Base-by-base conservation (phyloP, 1,139 yeast species). In the Nakaseomyces nivariensis region DNA sequence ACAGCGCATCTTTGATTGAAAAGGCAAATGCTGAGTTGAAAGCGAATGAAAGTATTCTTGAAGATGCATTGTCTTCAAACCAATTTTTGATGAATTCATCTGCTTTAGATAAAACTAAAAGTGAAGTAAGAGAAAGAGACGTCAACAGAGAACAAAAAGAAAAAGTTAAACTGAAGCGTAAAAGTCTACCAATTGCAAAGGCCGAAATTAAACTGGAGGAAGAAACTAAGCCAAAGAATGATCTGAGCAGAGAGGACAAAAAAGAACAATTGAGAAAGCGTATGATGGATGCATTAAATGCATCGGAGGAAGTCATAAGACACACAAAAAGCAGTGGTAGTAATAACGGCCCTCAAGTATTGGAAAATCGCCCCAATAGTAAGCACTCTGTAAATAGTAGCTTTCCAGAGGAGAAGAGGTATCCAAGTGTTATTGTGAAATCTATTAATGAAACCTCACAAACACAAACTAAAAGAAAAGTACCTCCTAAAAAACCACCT, bases 401-500 rank as follows among this genome's bases (percentile, higher is more conserved):
- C 31, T n/a, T 24, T 11, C 8, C 42, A 7, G 43, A 47, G 9
- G 47, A 48, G 25, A 46, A 49, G 33, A 48, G 52, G 17, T 27
- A 46, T 6, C 43, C 52, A 4, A 48, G 47, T 46, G 51, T 31
- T 31, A 32, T 13, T n/a, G 40, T 32, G 9, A 38, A 44, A 4
- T 33, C 50, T 11, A 17, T 43, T 9, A 24, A 22, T 24, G 33
- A 43, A 9, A 7, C 24, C 5, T 5, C 22, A 7, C 7, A 43
- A 5, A 8, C 9, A 10, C 13, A 11, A 4, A 22, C 31, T 26
- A 47, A 48, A 38, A 25, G 32, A 13, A 56, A 49, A 31, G 22
- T 51, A 5, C 50, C 45, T n/a, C 56, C 58, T 9, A 45, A 46
- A 11, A 52, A 53, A 10, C 61, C 64, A 5, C 52, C 56, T 6